phyloP scores from a whole-genome alignment of 495 filamentous ascomycete genomes.

The Pyrenula aspistea region DNA sequence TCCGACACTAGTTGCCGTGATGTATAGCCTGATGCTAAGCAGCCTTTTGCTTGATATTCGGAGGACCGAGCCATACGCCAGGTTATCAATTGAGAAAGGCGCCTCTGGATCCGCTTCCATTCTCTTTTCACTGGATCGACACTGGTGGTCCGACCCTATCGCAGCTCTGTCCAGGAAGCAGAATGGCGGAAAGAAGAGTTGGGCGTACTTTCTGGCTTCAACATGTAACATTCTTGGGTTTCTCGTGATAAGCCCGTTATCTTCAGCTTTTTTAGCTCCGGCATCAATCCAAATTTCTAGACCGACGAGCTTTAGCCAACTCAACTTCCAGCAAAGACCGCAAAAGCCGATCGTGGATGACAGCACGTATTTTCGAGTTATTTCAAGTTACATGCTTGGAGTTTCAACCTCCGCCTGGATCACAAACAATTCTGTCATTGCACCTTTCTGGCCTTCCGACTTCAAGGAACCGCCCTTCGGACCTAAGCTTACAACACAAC shows the following conservation, averaged over 20 bases:
- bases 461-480: constrained; percentile 9
- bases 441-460: constrained; percentile 24
- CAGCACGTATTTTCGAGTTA: constrained; percentile 18
- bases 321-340: not conserved
- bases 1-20: constrained; percentile 20
- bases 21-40: constrained; percentile 17
- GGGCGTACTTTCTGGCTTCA: constrained; percentile 16
- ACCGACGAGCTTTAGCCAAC: not conserved
- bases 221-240: constrained; percentile 20
- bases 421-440: constrained; percentile 21
- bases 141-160: constrained; percentile 18
- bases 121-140: constrained; percentile 7
- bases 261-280: constrained; percentile 15
- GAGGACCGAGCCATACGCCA: constrained; percentile 22
- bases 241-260: constrained; percentile 20
- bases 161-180: constrained; percentile 14
- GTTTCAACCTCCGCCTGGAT: constrained; percentile 27
- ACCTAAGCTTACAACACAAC: constrained; percentile 8
- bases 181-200: constrained; percentile 11
- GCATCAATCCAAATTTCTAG: not conserved
- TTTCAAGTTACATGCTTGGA: constrained; percentile 20
- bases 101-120: constrained; percentile 13
- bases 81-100: constrained; percentile 16
- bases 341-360: constrained; percentile 4
- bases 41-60: constrained; percentile 18